Conservation (phyloP, 176 grass and related monocot genomes). For the Aegilops sharonensis region DNA sequence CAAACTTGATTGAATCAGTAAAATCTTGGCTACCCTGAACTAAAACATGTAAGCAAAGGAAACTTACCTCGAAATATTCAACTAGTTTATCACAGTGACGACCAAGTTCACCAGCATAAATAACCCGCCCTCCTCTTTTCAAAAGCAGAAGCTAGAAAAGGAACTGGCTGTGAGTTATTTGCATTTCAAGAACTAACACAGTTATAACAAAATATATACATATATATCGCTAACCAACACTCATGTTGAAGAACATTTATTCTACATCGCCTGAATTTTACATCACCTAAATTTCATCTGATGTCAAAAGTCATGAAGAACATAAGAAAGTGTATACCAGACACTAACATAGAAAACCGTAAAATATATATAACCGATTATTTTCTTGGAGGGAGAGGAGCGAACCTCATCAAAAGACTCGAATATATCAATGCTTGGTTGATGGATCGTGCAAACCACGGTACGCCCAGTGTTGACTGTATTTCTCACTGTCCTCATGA, state of each 20-base stretch:
- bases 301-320: too few species aligned
- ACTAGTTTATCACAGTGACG: slow-evolving; percentile 64
- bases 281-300: too few species aligned
- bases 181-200: neutral
- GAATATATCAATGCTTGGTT: slow-evolving; percentile 95
- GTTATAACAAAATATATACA: neutral
- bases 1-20: neutral
- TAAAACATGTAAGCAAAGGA: slow-evolving; percentile 5
- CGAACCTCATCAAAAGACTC: slow-evolving; percentile 91
- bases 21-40: neutral
- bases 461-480: slow-evolving; percentile 88
- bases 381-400: neutral
- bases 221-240: too few species aligned
- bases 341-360: too few species aligned
- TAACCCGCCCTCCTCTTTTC: slow-evolving; percentile 81
- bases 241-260: too few species aligned
- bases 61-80: slow-evolving; percentile 77
- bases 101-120: slow-evolving; percentile 84
- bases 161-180: neutral
- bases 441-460: slow-evolving; percentile 94
- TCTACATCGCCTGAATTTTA: too few species aligned
- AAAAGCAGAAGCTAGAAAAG: slow-evolving; percentile 72
- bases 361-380: too few species aligned
- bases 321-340: too few species aligned
- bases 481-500: slow-evolving; percentile 90